Base-by-base conservation (phyloP, 2,329 filamentous ascomycete species). In the Xylariaceae sp. region DNA sequence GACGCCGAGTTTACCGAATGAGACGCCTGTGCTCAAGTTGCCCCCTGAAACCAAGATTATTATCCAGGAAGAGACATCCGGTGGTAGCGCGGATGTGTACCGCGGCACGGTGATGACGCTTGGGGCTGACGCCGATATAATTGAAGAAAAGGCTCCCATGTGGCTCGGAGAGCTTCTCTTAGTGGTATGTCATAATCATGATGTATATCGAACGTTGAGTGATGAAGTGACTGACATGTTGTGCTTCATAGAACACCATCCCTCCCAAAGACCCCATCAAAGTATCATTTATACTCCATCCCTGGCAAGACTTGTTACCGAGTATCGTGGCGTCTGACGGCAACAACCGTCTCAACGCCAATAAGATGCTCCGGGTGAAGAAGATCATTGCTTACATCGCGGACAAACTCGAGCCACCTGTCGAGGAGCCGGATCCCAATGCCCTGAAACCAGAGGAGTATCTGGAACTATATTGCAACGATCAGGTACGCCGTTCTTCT, bases 371-470 rank as follows among this genome's bases (percentile, higher is more conserved):
- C 54, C 85, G 94, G 51, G 91, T 95, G 2, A 93, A 91, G 77
- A 99, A 99, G 79, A 94, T 99, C 18, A 77, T 97, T 59, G 85
- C 87, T 0, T 99, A 99, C 69, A 85, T 99, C 15, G 90, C 92
- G 1, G 94, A 99, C 74, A 84, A 92, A 57, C 93, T 99, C 59
- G 93, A 97, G 67, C 81, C 81, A n/a, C 77, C 82, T 0, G 77
- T 82, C 0, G 80, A 86, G 53, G 80, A 85, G 55, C 77, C 80
- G 3, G 82, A 86, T 53, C 77, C 81, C 8, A 77, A 84, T 55
- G 79, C 78, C 13, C 76, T 95, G 70, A 87, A 83, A 68, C 90
- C 93, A 1, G 93, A 97, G 72, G 91, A 97, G 70, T 97, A 97
- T 75, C 78, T 99, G 37, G 94, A 99, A 72, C 77, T 99, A 53